Base-by-base conservation (phyloP, 2,329 filamentous ascomycete genomes). In the Colletotrichum kahawae region DNA sequence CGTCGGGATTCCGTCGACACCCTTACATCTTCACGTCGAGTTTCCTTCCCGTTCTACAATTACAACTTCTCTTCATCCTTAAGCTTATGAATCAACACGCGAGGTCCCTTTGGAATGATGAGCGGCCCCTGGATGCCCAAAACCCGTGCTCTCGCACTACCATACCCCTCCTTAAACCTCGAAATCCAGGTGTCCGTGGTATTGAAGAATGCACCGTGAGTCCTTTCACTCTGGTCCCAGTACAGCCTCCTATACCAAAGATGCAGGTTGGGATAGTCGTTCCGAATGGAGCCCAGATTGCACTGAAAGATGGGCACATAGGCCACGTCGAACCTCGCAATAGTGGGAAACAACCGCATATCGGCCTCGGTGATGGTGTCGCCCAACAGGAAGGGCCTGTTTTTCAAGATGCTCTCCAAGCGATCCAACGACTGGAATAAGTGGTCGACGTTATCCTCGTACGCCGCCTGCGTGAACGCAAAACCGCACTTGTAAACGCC, bases 171-270 rank as follows among this genome's bases (percentile, higher is more conserved):
- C 4, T 77, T 81, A n/a, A 84, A 86, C 0, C 74, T 51, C 4
- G 75, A 76, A 6, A 85, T 80, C 78, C 81, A 84, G 3, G 94
- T 94, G 72, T 92, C 83, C 0, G 93, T 95, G 14, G 94, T 95
- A 33, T 90, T 87, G 59, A 87, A 86, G 81, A 95, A 95, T 0
- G 93, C 93, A 0, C 90, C 89, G 79, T 33, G 76, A 43, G 6
- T 78, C 73, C 7, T 74, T 14, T 79, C 80, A 7, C 81, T 79
- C 5, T 79, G 74, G 77, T 95, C 92, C 93, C 94, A 95, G 80
- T 95, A 96, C 68, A 95, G 81, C 68, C 90, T 87, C 43, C 92
- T 86, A 75, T 95, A 77, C 93, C 93, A 95, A 64, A 87, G 87
- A 81, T 95, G 92, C 60, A 95, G 83, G 51, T 88, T 84, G 4